Evolutionary conservation across 2,329 filamentous ascomycete species (phyloP), one percentile per base, ranked within the genome.

Genomic region (Fusarium longipes): DNA sequence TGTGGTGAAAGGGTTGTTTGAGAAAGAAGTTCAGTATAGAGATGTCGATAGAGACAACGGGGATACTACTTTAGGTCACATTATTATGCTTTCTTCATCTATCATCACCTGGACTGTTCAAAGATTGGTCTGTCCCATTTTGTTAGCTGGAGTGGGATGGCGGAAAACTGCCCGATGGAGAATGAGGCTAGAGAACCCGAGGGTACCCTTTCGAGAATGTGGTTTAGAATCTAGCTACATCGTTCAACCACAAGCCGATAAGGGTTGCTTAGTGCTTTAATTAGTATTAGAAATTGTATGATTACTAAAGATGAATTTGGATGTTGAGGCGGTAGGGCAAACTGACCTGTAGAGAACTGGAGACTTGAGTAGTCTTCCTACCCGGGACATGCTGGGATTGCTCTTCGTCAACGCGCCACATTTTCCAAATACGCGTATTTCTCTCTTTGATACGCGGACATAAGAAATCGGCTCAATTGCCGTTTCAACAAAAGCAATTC

Each of bases 111-210:
- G 22, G 24, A 2, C 7, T 51, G 18, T 43, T 14, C 3, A 9
- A 17, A 10, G 17, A 29, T 44, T 61, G 45, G 29, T 32, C 22
- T 53, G 17, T 54, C 24, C 25, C n/a, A n/a, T 24, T 38, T 32
- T 4, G 17, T 29, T 53, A n/a, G n/a, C n/a, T 61, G 52, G 38
- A 51, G 55, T 12, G 18, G 29, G n/a, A 6, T 17, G 14, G 57
- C 57, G 57, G 57, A 61, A 53, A 60, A 36, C 32, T 61, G 22
- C 57, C 55, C 29, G 4, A 17, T 61, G 4, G n/a, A 20, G 32
- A 44, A 61, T 43, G 0, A n/a, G 56, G 57, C 18, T 61, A 61
- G 57, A 61, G 56, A 61, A 54, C 56, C 57, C 57, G 57, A 54
- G 48, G 39, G 32, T 8, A 27, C 33, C 40, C 14, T 11, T 25